Percentiles rank a stretch among this genome's conserved stretches.
Conservation (phyloP, 1,284 basidiomycete genomes). For the Golubevia sp. region DNA sequence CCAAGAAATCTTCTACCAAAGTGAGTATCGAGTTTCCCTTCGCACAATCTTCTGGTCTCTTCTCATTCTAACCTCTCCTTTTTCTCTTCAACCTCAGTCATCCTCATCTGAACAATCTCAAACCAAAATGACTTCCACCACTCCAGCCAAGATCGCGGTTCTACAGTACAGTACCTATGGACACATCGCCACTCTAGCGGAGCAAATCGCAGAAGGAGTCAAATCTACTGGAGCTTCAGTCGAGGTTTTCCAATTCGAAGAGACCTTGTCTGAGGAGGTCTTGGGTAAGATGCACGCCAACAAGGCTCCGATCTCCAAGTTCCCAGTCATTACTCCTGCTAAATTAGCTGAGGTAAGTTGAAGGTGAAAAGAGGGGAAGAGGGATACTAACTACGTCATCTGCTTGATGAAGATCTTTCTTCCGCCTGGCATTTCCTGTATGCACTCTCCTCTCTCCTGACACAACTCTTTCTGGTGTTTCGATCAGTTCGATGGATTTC, state of each 20-base stretch:
- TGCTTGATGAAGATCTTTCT: background rate
- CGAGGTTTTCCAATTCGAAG: conserved; percentile 27
- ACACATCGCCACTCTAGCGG: conserved; percentile 25
- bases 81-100: background rate
- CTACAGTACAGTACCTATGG: conserved; percentile 33
- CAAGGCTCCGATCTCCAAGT: conserved; percentile 22
- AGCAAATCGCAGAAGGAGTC: conserved; percentile 17
- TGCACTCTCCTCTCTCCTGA: no score
- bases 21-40: no score
- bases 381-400: background rate
- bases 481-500: conserved; percentile 38
- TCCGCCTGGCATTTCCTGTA: background rate
- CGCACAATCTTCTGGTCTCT: no score
- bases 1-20: no score
- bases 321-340: conserved; percentile 35
- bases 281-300: conserved; percentile 44
- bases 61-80: background rate
- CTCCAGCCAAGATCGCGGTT: conserved; percentile 29
- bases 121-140: conserved; percentile 19
- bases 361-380: no score
- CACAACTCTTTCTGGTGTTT: no score
- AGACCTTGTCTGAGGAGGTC: conserved; percentile 31
- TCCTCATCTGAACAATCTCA: background rate
- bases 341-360: conserved; percentile 7
- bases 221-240: conserved; percentile 22